Evolutionary conservation across 2,329 filamentous ascomycete genomes (phyloP).

Genomic region (Tolypocladium ophioglossoides): DNA sequence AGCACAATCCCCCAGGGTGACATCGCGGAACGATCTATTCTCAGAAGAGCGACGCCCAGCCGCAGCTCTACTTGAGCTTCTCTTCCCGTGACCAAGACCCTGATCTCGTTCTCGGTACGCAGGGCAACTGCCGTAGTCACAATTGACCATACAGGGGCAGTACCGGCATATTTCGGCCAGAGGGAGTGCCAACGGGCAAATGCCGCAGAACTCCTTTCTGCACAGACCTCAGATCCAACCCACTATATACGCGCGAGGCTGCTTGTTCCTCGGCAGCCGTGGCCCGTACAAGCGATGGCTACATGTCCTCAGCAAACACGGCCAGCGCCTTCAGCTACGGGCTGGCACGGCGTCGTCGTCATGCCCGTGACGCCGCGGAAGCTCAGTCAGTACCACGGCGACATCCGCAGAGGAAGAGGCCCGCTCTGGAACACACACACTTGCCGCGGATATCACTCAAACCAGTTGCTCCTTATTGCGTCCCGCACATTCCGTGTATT

Average conservation of each 20-base stretch:
- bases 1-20: neutral
- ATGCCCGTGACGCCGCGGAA: neutral
- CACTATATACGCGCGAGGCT: neutral
- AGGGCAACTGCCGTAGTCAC: constrained; percentile 1
- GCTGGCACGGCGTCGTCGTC: no score
- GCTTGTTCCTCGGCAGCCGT: neutral
- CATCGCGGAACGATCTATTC: neutral
- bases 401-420: neutral
- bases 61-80: neutral
- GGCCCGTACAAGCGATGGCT: neutral
- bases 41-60: neutral
- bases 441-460: neutral
- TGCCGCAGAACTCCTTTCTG: neutral
- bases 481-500: no score
- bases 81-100: neutral
- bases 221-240: neutral
- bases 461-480: no score
- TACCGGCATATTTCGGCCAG: neutral
- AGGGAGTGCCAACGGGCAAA: neutral
- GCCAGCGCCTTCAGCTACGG: neutral
- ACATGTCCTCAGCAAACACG: neutral
- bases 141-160: neutral
- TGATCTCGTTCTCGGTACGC: neutral
- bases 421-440: neutral
- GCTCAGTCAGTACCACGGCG: neutral